Percentiles rank a stretch among this genome's conserved stretches.
Evolutionary conservation across 179 eudicot genomes (phyloP).

Genomic region (Spergularia azorica): DNA sequence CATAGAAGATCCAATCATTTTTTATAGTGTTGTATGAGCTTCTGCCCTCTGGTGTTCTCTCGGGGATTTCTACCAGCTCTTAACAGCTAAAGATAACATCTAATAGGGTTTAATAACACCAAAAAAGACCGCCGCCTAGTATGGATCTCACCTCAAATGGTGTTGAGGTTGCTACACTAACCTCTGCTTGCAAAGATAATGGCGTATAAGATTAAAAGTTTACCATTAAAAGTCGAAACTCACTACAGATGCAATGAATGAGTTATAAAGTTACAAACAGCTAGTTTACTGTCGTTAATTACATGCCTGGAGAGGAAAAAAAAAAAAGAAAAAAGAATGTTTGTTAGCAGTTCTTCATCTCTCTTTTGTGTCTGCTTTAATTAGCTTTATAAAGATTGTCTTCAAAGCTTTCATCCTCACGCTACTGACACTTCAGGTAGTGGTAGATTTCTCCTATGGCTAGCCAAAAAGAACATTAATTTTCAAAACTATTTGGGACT

Average conservation of each 20-base stretch:
- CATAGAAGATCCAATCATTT: constrained; percentile 14
- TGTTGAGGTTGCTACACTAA: neutral
- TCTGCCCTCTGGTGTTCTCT: neutral
- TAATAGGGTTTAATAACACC: too few species aligned
- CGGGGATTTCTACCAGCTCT: too few species aligned
- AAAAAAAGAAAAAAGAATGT: constrained; percentile 28
- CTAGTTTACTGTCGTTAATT: too few species aligned
- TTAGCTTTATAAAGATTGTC: neutral
- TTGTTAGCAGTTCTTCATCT: neutral
- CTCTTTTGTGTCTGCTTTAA: neutral
- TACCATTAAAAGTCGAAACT: too few species aligned
- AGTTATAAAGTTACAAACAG: neutral
- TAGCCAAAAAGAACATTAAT: constrained; percentile 63
- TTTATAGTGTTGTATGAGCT: constrained; percentile 10
- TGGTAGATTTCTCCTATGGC: constrained; percentile 97
- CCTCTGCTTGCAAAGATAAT: too few species aligned
- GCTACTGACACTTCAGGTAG: constrained; percentile 62
- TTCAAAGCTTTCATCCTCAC: constrained; percentile 8
- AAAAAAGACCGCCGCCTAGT: neutral
- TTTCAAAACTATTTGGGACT: constrained; percentile 83
- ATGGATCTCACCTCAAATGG: neutral
- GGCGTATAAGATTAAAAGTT: too few species aligned
- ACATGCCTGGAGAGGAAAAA: too few species aligned
- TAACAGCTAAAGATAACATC: neutral
- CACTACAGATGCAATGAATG: too few species aligned